Evolutionary conservation across 768 basidiomycete genomes (phyloP).

Genomic region (Scleroderma bovista): DNA sequence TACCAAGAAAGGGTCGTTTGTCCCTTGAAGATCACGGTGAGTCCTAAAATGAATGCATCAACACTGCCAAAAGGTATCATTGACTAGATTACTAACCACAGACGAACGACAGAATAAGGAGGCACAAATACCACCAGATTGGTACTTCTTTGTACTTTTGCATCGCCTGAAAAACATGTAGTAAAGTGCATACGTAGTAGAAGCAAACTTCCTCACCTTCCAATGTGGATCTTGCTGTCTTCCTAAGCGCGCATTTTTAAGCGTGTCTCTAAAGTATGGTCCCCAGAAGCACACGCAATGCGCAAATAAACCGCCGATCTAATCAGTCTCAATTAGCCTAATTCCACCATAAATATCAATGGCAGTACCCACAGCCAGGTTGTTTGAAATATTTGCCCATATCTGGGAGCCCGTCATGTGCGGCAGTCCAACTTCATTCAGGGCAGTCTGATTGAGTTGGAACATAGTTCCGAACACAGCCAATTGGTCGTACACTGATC

Average conservation of each 20-base stretch:
- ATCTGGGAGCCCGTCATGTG: conserved; percentile 48
- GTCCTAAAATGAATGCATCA: conserved; percentile 28
- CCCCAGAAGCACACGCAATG: conserved; percentile 58
- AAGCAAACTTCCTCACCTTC: conserved; percentile 28
- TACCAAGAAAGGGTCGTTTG: conserved; percentile 60
- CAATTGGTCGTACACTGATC: conserved; percentile 48
- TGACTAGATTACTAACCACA: conserved; percentile 39
- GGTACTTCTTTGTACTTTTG: conserved; percentile 57
- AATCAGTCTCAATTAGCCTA: neutral
- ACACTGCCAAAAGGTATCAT: neutral
- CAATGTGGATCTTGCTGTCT: conserved; percentile 55
- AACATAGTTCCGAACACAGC: conserved; percentile 49
- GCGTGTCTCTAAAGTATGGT: conserved; percentile 41
- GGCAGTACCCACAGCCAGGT: conserved; percentile 37
- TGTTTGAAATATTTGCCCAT: conserved; percentile 43
- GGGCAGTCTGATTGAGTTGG: conserved; percentile 48
- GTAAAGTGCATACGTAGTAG: neutral
- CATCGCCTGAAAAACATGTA: conserved; percentile 37
- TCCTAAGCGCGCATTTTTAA: conserved; percentile 41
- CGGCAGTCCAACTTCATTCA: conserved; percentile 45
- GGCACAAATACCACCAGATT: conserved; percentile 53
- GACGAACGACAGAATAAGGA: conserved; percentile 47
- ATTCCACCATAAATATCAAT: neutral
- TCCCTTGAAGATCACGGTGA: conserved; percentile 52
- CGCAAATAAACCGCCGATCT: conserved; percentile 60